Base-by-base conservation (phyloP, 1,284 basidiomycete species). In the Phylloboletellus chloephorus region DNA sequence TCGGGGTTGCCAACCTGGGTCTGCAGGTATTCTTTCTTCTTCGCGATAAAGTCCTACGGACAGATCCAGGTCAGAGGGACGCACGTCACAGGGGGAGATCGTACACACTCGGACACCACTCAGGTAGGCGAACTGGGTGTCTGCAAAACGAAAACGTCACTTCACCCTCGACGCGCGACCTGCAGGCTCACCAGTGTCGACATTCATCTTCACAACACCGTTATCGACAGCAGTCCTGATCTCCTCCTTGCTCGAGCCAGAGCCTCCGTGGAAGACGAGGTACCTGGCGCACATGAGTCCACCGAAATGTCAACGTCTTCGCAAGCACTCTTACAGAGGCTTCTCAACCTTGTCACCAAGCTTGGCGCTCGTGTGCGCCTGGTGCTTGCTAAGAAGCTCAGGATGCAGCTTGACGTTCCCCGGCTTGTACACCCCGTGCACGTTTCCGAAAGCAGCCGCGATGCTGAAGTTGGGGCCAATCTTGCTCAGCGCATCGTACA, bases 231-330 rank as follows among this genome's bases (percentile, higher is more conserved):
- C 95, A 37, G 86, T 92, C 58, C 74, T 74, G 71, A 98, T 98
- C 73, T 99, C 96, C 45, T 96, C 85, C 73, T 95, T 94, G 57
- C 86, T 84, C 26, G 95, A 98, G 45, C 96, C 96, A 43, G 95
- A 98, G 55, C 96, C 96, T 69, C 96, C 96, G 75, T 99, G 96
- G 92, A 98, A 99, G 68, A 98, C 96, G 49, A 98, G 88, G 82
- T 87, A 98, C 57, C 88, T 90, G 49, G 5, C 12, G 22, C 5
- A 4, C 5, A 7, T 53, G 20, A 44, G 32, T 5, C 25, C 16
- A 32, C 12, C 6, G 11, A 17, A n/a, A 5, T 4, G 2, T 15
- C 15, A 22, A 13, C n/a, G n/a, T 7, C 17, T 22, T n/a, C n/a
- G 3, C 24, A 8, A 32, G 7, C 31, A 12, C 7, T 70, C 83